Conservation (phyloP, 2,329 filamentous ascomycete genomes). For the Helotiales sp. region DNA sequence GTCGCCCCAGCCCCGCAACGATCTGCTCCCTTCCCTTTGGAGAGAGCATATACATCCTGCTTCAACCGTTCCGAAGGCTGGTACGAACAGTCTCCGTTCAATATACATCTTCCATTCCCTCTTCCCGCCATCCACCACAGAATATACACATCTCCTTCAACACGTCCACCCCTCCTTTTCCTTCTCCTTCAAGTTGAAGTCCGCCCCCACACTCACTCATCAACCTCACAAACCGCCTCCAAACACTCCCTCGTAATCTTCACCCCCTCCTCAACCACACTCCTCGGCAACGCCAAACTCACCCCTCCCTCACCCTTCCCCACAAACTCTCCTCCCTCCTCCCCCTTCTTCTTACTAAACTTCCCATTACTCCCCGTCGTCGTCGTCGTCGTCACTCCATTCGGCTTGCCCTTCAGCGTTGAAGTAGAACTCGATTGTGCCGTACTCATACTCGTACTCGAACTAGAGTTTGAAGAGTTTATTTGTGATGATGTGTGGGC, state of each 20-base stretch:
- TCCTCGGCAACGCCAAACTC: slow-evolving; percentile 60
- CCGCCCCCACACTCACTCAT: slow-evolving; percentile 21
- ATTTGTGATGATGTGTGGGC: too few relatives aligned
- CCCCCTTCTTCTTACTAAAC: slow-evolving; percentile 36
- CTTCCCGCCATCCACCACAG: neutral
- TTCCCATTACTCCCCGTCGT: slow-evolving; percentile 20
- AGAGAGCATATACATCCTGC: too few relatives aligned
- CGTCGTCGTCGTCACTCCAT: neutral
- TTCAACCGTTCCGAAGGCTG: too few relatives aligned
- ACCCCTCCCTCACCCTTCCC: slow-evolving; percentile 32
- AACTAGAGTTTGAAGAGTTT: neutral
- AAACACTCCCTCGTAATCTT: slow-evolving; percentile 63
- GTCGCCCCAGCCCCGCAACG: too few relatives aligned
- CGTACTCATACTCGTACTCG: neutral
- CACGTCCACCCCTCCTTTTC: neutral
- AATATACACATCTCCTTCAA: neutral
- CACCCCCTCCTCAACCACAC: slow-evolving; percentile 67
- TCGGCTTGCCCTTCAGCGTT: neutral
- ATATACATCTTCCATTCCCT: neutral
- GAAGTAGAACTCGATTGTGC: slow-evolving; percentile 9
- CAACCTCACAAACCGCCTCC: slow-evolving; percentile 48
- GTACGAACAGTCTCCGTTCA: neutral
- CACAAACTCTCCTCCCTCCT: slow-evolving; percentile 18
- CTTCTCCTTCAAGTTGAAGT: neutral
- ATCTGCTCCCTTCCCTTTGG: too few relatives aligned